Conservation (phyloP, 306 rosid genomes). For the Medicago lupulina region DNA sequence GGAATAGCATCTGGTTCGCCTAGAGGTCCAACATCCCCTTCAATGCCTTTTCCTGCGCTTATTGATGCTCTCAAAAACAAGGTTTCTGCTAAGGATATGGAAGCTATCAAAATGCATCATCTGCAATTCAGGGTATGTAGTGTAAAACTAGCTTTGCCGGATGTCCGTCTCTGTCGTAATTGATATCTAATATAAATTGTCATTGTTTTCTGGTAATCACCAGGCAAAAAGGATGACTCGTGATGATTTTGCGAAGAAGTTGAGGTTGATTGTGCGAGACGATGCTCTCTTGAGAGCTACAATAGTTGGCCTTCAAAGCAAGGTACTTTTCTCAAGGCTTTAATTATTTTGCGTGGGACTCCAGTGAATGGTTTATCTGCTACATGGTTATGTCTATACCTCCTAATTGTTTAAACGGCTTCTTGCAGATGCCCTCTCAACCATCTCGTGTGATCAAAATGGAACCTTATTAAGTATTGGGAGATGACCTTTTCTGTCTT, state of each 20-base stretch:
- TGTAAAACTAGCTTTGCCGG: conserved; percentile 31
- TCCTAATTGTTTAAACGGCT: conserved; percentile 16
- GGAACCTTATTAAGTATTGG: conserved; percentile 26
- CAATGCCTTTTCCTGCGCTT: conserved; percentile 89
- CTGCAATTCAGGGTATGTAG: conserved; percentile 67
- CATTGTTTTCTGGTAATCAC: conserved; percentile 13
- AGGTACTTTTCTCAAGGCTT: conserved; percentile 52
- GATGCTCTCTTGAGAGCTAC: conserved; percentile 69
- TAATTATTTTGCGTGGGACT: neutral
- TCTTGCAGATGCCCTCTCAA: conserved; percentile 59
- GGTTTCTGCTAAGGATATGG: conserved; percentile 66
- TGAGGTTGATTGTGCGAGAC: conserved; percentile 80
- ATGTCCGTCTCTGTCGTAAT: neutral
- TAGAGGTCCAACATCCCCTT: conserved; percentile 75
- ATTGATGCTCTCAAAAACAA: conserved; percentile 67
- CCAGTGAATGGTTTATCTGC: conserved; percentile 2
- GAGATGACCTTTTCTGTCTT: conserved; percentile 34
- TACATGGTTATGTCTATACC: neutral
- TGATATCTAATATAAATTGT: conserved; percentile 6
- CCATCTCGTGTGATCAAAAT: neutral
- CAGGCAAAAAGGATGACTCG: conserved; percentile 72
- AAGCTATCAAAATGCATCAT: conserved; percentile 55
- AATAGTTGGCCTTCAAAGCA: conserved; percentile 64
- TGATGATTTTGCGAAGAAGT: conserved; percentile 66
- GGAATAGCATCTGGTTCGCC: conserved; percentile 47